Conservation (phyloP, 1,284 basidiomycete species). For the Volvariella volvacea region DNA sequence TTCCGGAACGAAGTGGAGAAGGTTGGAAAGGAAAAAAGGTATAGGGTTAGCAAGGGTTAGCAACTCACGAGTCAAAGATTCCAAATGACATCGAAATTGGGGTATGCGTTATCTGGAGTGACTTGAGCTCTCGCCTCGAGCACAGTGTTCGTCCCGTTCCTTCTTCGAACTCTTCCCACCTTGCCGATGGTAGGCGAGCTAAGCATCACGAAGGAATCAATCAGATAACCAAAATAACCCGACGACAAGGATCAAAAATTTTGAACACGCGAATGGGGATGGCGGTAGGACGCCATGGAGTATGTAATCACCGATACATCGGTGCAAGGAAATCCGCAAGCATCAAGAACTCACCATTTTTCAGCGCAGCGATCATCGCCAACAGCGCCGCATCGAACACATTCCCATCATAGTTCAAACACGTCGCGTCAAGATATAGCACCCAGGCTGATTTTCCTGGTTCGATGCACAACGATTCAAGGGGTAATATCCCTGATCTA, state of each 20-base stretch:
- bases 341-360: conserved; percentile 58
- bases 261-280: too few species aligned
- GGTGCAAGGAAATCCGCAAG: too few species aligned
- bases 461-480: conserved; percentile 72
- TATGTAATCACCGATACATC: too few species aligned
- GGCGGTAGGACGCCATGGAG: not conserved
- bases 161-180: conserved; percentile 49
- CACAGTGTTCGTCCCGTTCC: conserved; percentile 65
- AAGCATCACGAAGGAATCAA: conserved; percentile 2
- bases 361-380: conserved; percentile 82
- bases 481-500: conserved; percentile 66
- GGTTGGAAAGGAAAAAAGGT: not conserved
- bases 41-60: conserved; percentile 3
- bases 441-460: conserved; percentile 82
- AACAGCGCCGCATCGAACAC: conserved; percentile 86
- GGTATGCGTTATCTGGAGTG: conserved; percentile 42
- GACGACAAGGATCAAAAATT: too few species aligned
- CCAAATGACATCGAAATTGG: conserved; percentile 74
- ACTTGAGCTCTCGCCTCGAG: conserved; percentile 42
- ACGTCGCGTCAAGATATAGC: conserved; percentile 89
- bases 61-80: conserved; percentile 10
- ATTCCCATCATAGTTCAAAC: conserved; percentile 97
- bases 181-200: conserved; percentile 73
- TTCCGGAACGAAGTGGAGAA: not conserved
- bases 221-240: too few species aligned